Percentiles rank a stretch among this genome's conserved stretches.
These are phyloP conservation scores for Suillus tomentosus DNA, from an alignment of 768 basidiomycete species.

Conservation along the genomic window DNA sequence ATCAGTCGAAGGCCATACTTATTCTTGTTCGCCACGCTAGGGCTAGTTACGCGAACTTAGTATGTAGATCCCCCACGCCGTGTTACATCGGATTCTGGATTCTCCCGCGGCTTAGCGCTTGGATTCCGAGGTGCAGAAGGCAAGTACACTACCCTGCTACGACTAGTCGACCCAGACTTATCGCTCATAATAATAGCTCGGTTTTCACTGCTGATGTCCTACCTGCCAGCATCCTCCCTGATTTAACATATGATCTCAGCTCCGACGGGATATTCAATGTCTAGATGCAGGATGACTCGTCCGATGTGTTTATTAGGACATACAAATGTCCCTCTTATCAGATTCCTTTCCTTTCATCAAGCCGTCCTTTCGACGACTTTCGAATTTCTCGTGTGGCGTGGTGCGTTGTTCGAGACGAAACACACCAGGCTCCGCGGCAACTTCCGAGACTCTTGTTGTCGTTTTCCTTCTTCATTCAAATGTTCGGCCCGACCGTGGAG, in stretches of 20 bases:
- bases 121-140: background rate
- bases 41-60: background rate
- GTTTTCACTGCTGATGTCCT: background rate
- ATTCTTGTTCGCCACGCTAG: background rate
- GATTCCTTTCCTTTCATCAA: background rate
- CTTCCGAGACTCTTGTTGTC: background rate
- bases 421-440: background rate
- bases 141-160: background rate
- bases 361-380: background rate
- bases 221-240: background rate
- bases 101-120: background rate
- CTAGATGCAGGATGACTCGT: background rate
- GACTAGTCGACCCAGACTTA: background rate
- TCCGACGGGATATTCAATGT: background rate
- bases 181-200: background rate
- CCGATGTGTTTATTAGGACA: background rate
- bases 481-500: too few relatives aligned
- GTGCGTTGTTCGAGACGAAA: background rate
- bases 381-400: background rate
- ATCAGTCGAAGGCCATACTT: background rate
- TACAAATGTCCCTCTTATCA: background rate
- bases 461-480: background rate
- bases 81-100: background rate
- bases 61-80: background rate
- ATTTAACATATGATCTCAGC: background rate